Base-by-base conservation (phyloP, 352 stramenopile species). In the Globisporangium nodosum region DNA sequence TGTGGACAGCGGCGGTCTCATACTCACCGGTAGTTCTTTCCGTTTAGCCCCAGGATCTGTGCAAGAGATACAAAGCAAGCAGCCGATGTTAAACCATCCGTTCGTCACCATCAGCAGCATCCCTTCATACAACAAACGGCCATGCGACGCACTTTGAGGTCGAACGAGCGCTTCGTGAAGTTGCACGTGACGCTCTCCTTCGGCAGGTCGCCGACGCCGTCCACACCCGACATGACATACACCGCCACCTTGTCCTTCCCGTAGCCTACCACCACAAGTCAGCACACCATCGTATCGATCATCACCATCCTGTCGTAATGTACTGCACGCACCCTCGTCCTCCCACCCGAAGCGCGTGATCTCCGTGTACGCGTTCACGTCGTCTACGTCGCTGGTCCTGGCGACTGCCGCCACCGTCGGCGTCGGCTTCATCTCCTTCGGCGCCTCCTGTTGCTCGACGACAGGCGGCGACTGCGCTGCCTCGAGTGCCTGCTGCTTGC, bases 321-420 rank as follows among this genome's bases (percentile, higher is more conserved):
- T 27, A 3, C 33, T 37, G 33, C 33, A 43, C 49, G 31, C 21
- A 81, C 73, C 83, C 53, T 95, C 85, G 58, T 95, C 83, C 56
- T 95, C 85, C 85, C 85, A 95, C 18, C 84, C 81, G 58, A 95
- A 95, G 8, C 81, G 82, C 31, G 78, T 86, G 56, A 93, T 92
- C 62, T 93, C 84, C n/a, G 75, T 90, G 68, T 87, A 95, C 33
- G 74, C 66, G 31, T 68, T 71, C n/a, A 76, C 37, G 20, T 94
- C 79, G 9, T 73, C 70, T 0, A 56, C 30, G 5, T 60, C 60
- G 0, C 52, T 42, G 12, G 30, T 20, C 46, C 66, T 63, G 16
- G 64, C 62, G 20, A 61, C 65, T 6, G 58, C 56, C 45, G 3
- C n/a, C 15, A 24, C 16, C 47, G 9, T 16, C 33, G 33, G 33